Base-by-base conservation (phyloP, 257 asterid genomes). In the Solanum paucissectum region DNA sequence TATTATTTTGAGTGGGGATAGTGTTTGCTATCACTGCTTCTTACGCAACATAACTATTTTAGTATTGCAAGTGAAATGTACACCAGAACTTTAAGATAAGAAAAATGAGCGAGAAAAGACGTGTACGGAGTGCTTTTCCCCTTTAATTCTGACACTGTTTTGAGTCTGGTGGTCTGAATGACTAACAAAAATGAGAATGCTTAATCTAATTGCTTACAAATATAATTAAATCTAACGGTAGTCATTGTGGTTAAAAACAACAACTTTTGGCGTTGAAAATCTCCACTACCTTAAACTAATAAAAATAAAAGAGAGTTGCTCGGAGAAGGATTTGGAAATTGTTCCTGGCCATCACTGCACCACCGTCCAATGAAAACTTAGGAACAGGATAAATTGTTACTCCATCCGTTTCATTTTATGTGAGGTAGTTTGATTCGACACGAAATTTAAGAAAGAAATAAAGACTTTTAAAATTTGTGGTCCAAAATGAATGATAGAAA, bases 311-410 rank as follows among this genome's bases (percentile, higher is more conserved):
- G 11, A 20, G 12, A 20, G 66, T 58, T 58, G 25, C 2, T 62
- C 3, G 42, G 25, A 27, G 27, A 81, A 14, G 27, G 27, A 81
- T 44, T 81, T 16, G 85, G 42, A 81, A 46, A 81, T 81, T 16
- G 68, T 81, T 46, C 42, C 68, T 81, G 69, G 42, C 42, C 42
- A 81, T 49, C 42, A 81, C 85, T 81, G 85, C 85, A 46, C 23
- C 66, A 81, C 85, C 36, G 79, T 76, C 68, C 84, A 68, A 86
- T 12, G 12, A 71, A 46, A 42, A 5, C n/a, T n/a, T 25, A 49
- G 32, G 29, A 85, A 27, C 11, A 81, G 18, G 55, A 29, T 37
- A 64, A 69, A 40, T 66, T 69, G 34, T 81, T 44, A 44, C 52
- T 44, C 52, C 14, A 5, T 44, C 16, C 16, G 12, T 44, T 0